These are phyloP conservation scores for Coemansia pectinata DNA, from an alignment of 192 early-diverging fungal species.

Conservation along the genomic window DNA sequence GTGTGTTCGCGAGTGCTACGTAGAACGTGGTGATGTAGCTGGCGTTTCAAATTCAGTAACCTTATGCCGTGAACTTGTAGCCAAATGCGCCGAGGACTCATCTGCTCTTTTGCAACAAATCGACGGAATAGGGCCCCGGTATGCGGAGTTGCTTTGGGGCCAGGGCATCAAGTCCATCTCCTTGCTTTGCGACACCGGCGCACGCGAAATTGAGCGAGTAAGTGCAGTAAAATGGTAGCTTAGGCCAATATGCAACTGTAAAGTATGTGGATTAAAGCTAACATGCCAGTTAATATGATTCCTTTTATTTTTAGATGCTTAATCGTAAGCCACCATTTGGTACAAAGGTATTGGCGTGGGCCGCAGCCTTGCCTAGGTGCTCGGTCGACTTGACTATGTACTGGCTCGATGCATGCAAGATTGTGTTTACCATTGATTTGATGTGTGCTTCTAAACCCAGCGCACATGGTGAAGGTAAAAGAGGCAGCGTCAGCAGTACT, in stretches of 20 bases:
- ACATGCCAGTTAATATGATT: not conserved
- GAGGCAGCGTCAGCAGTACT: not conserved
- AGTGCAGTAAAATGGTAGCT: not conserved
- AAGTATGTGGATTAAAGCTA: not conserved
- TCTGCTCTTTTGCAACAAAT: constrained; percentile 59
- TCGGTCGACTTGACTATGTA: constrained; percentile 2
- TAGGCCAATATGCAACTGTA: not conserved
- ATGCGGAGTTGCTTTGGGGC: constrained; percentile 51
- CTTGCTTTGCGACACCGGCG: constrained; percentile 30
- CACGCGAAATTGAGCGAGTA: constrained; percentile 58
- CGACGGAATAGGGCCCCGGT: constrained; percentile 58
- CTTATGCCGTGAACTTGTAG: constrained; percentile 43
- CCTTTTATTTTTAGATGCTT: constrained; percentile 34
- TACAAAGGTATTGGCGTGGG: constrained; percentile 49
- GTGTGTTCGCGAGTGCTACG: constrained; percentile 33
- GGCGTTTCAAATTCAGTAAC: constrained; percentile 12
- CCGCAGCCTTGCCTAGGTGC: constrained; percentile 6
- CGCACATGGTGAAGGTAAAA: not conserved
- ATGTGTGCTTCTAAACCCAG: not conserved
- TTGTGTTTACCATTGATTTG: constrained; percentile 31
- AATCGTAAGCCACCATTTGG: constrained; percentile 64
- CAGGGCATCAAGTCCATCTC: constrained; percentile 52
- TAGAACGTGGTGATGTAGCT: not conserved
- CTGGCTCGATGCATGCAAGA: constrained; percentile 28
- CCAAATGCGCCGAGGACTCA: constrained; percentile 52